These are phyloP conservation scores for Trichomonascaceae sp. DNA, from an alignment of 1,139 yeast genomes.

Conservation along the genomic window DNA sequence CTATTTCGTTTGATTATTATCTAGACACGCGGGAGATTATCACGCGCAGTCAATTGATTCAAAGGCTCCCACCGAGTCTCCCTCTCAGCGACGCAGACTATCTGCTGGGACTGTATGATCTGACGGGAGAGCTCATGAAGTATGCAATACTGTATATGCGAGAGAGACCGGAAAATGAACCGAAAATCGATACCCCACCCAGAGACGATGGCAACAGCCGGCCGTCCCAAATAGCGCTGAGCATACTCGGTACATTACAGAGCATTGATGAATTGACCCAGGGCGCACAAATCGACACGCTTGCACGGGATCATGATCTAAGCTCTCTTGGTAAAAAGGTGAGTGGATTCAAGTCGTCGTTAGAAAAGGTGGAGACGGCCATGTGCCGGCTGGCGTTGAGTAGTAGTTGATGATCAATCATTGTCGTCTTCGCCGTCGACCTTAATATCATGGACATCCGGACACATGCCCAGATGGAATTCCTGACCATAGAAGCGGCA, in stretches of 20 bases:
- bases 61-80: constrained; percentile 6
- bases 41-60: constrained; percentile 7
- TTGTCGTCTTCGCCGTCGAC: background rate
- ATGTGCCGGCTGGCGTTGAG: constrained; percentile 9
- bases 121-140: constrained; percentile 34
- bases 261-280: no score
- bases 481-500: background rate
- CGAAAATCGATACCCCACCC: constrained; percentile 1
- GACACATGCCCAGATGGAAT: background rate
- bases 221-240: constrained; percentile 8
- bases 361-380: constrained; percentile 15
- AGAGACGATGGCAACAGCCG: constrained; percentile 3
- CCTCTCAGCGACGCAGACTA: constrained; percentile 20
- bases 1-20: constrained; percentile 27
- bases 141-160: no score
- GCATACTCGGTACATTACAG: constrained; percentile 9
- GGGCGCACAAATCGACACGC: no score
- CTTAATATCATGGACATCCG: constrained; percentile 1
- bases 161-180: no score
- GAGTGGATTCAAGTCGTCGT: constrained; percentile 12
- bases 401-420: background rate
- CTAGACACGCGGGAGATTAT: constrained; percentile 11
- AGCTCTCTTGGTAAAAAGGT: no score
- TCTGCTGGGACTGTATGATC: constrained; percentile 31
- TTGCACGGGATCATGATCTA: no score